Percentiles rank a stretch among this genome's conserved stretches.
phyloP scores from a whole-genome alignment of 371 early-diverging fungal species.

The Ecytonucleospora hepatopenaei region DNA sequence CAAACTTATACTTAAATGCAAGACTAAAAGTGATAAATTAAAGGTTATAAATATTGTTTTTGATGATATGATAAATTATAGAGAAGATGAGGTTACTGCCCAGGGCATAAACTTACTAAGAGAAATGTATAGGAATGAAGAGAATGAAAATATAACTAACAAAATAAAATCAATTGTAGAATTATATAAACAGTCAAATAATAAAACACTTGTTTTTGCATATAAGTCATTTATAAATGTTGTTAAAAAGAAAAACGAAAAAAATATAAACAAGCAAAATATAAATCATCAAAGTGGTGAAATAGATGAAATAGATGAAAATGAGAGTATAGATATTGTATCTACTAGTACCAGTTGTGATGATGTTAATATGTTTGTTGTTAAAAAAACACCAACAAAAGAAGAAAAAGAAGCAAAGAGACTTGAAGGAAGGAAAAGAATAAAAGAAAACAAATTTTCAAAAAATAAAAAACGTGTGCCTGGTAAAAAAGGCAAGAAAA shows the following conservation, averaged over 20 bases:
- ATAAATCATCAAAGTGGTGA: neutral
- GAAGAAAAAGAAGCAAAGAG: neutral
- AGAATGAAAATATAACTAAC: neutral
- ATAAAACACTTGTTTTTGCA: neutral
- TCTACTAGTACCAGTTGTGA: too few relatives aligned
- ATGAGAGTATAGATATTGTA: too few relatives aligned
- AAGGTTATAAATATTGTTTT: neutral
- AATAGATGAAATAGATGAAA: neutral
- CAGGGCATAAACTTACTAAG: constrained; percentile 15
- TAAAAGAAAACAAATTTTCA: neutral
- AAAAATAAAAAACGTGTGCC: neutral
- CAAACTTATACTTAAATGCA: neutral
- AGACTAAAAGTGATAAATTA: neutral
- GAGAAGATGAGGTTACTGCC: constrained; percentile 14
- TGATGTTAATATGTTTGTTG: neutral
- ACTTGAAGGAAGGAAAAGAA: neutral
- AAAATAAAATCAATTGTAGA: neutral
- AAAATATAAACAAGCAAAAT: too few relatives aligned
- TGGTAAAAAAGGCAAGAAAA: neutral
- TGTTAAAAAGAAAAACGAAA: neutral
- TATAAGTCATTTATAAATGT: neutral
- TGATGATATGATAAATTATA: neutral
- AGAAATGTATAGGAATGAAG: constrained; percentile 8
- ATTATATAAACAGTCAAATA: neutral
- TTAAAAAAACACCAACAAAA: neutral